These are phyloP conservation scores for Kluyveromyces siamensis DNA, from an alignment of 805 yeast species.

Conservation along the genomic window DNA sequence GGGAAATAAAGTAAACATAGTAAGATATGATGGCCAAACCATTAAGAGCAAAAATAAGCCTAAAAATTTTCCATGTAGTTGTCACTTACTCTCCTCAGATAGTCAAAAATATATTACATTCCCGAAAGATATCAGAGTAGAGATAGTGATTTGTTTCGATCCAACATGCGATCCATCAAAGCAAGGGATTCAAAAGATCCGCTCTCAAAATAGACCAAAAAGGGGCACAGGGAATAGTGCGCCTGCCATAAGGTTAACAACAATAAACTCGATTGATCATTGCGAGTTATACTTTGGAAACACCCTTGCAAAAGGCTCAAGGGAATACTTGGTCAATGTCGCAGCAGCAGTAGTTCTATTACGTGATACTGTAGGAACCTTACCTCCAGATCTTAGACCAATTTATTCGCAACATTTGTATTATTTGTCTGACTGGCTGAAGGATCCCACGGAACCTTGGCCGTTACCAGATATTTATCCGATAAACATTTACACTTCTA, in stretches of 20 bases:
- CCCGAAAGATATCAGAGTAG: conserved; percentile 32
- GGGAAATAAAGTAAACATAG: conserved; percentile 49
- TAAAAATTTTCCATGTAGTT: conserved; percentile 24
- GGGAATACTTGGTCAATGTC: conserved; percentile 50
- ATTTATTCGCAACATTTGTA: conserved; percentile 58
- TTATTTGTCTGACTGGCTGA: conserved; percentile 56
- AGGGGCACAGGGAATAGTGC: conserved; percentile 27
- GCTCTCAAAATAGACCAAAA: conserved; percentile 20
- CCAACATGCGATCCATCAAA: conserved; percentile 40
- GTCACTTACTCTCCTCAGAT: conserved; percentile 39
- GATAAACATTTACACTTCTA: conserved; percentile 52
- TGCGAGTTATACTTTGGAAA: conserved; percentile 45
- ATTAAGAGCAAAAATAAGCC: conserved; percentile 36
- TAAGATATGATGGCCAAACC: conserved; percentile 54
- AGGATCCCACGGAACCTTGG: conserved; percentile 45
- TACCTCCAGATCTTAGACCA: conserved; percentile 74
- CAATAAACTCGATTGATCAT: conserved; percentile 80
- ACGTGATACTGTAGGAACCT: conserved; percentile 69
- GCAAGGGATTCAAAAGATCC: conserved; percentile 27
- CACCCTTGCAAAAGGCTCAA: conserved; percentile 21
- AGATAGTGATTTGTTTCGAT: conserved; percentile 56
- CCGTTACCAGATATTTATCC: conserved; percentile 67
- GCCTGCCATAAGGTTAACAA: conserved; percentile 60
- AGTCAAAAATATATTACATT: conserved; percentile 14
- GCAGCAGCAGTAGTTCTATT: conserved; percentile 78